Evolutionary conservation across 768 basidiomycete species (phyloP), one percentile per base, ranked within the genome.

Genomic region (Amylocystis lapponica): DNA sequence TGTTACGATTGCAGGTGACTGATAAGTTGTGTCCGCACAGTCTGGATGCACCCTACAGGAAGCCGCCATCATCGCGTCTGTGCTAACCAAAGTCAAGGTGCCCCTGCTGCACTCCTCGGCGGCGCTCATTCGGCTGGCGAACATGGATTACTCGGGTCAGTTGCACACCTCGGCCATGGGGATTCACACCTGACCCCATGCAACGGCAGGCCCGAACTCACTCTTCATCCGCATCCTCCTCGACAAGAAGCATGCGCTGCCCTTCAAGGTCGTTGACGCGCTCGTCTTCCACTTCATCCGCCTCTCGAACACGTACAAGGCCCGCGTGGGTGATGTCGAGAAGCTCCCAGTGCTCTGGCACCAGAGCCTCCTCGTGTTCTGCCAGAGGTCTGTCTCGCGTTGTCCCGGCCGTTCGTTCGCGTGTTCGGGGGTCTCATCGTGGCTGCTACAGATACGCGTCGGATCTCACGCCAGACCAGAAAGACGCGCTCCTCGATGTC

Each of bases 271-370:
- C 22, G 80, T 99, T 41, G 96, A 99, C 59, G 87, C 90, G 3
- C 79, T 99, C 45, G 94, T 97, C 11, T 95, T 96, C 73, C 96
- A 99, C 68, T 99, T 96, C 62, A 92, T 98, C 56, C 85, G 93
- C 20, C 81, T 98, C 32, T 92, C 93, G 20, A 95, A 96, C 62
- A 83, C 82, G 12, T 87, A 90, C 66, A 89, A 84, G 65, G 81
- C 79, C 34, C 79, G 74, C 44, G 71, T 79, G 36, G 84, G 80
- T 20, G 86, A 89, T 37, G 67, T 79, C 2, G 82, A 86, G 36
- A 82, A 83, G 59, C 73, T 98, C 23, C 95, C 96, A n/a, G 96
- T 98, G 11, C 71, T 99, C 10, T 99, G 96, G 96, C 91, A 99
- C 62, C 96, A 99, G 65, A 90, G 88, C 61, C 71, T 99, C 41